Evolutionary conservation across 208 protist genomes (phyloP).

Genomic region (Herpetomonas tarakana): DNA sequence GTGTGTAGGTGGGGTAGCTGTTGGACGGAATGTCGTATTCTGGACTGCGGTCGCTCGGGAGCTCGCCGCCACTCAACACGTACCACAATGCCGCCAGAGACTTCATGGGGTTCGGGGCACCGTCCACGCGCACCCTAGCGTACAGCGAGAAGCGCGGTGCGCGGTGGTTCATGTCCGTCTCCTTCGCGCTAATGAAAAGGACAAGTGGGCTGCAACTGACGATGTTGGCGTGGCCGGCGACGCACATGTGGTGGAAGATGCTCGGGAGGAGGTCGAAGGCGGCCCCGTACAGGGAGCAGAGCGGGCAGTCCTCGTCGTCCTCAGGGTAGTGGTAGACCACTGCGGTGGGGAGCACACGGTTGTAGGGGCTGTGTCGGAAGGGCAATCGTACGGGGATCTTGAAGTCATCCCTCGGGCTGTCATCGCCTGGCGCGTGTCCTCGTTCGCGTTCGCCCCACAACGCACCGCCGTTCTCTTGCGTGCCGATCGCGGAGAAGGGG

Average conservation of each 20-base stretch:
- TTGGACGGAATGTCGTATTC: too few relatives aligned
- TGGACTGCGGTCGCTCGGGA: too few relatives aligned
- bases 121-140: too few relatives aligned
- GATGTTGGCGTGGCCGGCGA: slow-evolving; percentile 30
- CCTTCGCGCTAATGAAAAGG: slow-evolving; percentile 37
- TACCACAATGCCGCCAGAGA: too few relatives aligned
- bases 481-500: too few relatives aligned
- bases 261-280: slow-evolving; percentile 58
- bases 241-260: slow-evolving; percentile 52
- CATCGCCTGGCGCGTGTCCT: neutral
- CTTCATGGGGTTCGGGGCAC: too few relatives aligned
- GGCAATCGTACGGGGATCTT: neutral
- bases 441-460: too few relatives aligned
- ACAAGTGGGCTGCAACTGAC: slow-evolving; percentile 64
- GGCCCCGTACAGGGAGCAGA: slow-evolving; percentile 26
- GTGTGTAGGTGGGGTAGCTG: too few relatives aligned
- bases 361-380: slow-evolving; percentile 17
- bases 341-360: slow-evolving; percentile 25
- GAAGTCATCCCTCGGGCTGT: neutral
- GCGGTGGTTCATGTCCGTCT: too few relatives aligned
- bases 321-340: slow-evolving; percentile 36
- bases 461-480: too few relatives aligned
- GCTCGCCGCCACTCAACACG: too few relatives aligned
- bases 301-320: slow-evolving; percentile 17
- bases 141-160: too few relatives aligned